These are phyloP conservation scores for Gelatoporia subvermispora DNA, from an alignment of 768 basidiomycete genomes.

Conservation along the genomic window DNA sequence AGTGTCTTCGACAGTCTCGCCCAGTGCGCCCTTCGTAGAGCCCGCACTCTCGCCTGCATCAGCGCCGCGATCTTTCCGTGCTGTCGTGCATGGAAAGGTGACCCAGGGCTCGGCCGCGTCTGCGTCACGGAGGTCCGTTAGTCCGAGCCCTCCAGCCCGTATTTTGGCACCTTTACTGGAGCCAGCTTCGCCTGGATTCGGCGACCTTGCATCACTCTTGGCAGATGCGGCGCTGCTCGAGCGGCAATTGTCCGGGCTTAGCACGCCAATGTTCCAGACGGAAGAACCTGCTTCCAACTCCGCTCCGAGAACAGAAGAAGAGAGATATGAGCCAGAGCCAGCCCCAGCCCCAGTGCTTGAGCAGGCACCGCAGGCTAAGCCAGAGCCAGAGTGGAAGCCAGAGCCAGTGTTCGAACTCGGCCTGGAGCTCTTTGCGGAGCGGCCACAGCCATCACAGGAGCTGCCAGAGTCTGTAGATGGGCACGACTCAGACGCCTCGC, in stretches of 20 bases:
- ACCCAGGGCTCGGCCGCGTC: constrained; percentile 10
- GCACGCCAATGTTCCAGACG: constrained; percentile 9
- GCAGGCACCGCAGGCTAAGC: not conserved
- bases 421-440: not conserved
- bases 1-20: constrained; percentile 1
- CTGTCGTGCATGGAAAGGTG: constrained; percentile 28
- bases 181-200: constrained; percentile 8
- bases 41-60: constrained; percentile 15
- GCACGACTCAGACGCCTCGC: constrained; percentile 4
- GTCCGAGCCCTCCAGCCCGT: not conserved
- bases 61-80: constrained; percentile 23
- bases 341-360: not conserved
- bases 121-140: not conserved
- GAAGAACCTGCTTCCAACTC: constrained; percentile 18
- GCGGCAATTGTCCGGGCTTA: constrained; percentile 16
- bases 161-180: no score
- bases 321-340: not conserved
- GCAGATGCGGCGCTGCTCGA: constrained; percentile 23
- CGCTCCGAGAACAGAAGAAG: constrained; percentile 29
- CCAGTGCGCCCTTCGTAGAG: constrained; percentile 12
- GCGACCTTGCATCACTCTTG: constrained; percentile 20
- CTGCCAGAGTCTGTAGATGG: constrained; percentile 13
- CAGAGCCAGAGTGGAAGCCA: not conserved
- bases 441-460: constrained; percentile 9
- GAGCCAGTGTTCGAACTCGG: not conserved